Base-by-base conservation (phyloP, 2,329 filamentous ascomycete genomes). In the Pseudopyrenochaeta lycopersici region DNA sequence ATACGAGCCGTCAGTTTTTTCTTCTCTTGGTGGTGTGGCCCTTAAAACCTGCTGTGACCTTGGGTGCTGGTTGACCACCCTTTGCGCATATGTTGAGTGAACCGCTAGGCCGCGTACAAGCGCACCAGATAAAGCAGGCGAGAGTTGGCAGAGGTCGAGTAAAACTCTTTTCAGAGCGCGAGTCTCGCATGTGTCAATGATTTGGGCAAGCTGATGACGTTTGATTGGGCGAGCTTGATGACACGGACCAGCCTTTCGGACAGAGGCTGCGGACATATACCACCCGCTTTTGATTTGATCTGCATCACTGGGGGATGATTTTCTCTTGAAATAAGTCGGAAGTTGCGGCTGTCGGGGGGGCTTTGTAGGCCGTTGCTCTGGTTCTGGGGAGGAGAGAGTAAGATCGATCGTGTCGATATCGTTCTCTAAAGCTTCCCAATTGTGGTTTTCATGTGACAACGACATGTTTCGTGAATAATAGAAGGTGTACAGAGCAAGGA, bases 91-190 rank as follows among this genome's bases (percentile, higher is more conserved):
- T 2, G 58, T 52, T 11, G 72, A 74, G 35, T 70, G 54, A 15
- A 62, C 67, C n/a, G 64, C 64, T 18, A 75, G 62, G n/a, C 68
- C 70, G 27, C 72, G 68, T 20, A 59, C 67, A 15, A 74, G 53
- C 7, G 72, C 72, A 5, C 71, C 70, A 30, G 65, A 68, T 7
- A 75, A 58, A 11, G 70, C 69, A 5, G 71, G 70, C 3, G 72
- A 75, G 4, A 62, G 32, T 23, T 64, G 54, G 56, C 72, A 75
- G 9, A 75, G 62, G 6, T 71, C 50, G 5, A 71, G 35, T 7
- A 75, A 40, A 7, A 73, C 58, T 1, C 50, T 46, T 14, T 59
- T 58, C 17, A 75, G 23, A 4, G 54, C 60, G n/a, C 38, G 17
- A 15, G 54, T 38, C 42, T 62, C 54, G 41, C 55, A 64, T 7